Evolutionary conservation across 257 asterid genomes (phyloP), one percentile per base, ranked within the genome.

Genomic region (Lavandula angustifolia): DNA sequence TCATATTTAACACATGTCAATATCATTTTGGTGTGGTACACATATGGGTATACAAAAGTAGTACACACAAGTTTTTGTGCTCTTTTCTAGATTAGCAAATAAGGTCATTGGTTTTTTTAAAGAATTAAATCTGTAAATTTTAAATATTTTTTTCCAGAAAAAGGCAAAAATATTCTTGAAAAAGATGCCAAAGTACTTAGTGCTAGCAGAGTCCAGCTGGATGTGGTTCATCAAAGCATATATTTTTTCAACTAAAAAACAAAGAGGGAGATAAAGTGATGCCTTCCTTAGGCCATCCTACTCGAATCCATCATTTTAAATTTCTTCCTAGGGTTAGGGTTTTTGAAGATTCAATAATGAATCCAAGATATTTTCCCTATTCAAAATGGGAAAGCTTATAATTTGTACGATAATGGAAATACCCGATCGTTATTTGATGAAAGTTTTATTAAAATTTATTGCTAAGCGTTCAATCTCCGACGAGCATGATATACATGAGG

Each of bases 191-290:
- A 43, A 75, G 76, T 54, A 55, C 71, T 52, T 60, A 75, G 85
- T 77, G 84, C 72, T 62, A 69, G 75, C 75, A 71, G 9, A 68
- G 71, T 75, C 79, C 87, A 83, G 94, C 81, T 85, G 82, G 83
- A 80, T 66, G 47, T 77, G 73, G 66, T 67, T 78, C 72, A 80
- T 60, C 76, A 62, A 64, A 72, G 60, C 73, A 55, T 54, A 31
- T 47, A 14, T 12, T 44, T 54, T 42, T 52, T 40, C 64, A 46
- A n/a, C 52, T 16, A 48, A 73, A 70, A 82, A 54, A 67, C 75
- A 69, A 77, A 79, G 68, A 33, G 4, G 4, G 58, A 64, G 60
- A 66, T 63, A 60, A 65, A 69, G 75, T 41, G 58, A 54, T 73
- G 48, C 69, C 38, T 73, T 71, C 60, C 50, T 42, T 62, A 35